Evolutionary conservation across 495 filamentous ascomycete species (phyloP), one percentile per base, ranked within the genome.

Genomic region (Peziza echinospora): DNA sequence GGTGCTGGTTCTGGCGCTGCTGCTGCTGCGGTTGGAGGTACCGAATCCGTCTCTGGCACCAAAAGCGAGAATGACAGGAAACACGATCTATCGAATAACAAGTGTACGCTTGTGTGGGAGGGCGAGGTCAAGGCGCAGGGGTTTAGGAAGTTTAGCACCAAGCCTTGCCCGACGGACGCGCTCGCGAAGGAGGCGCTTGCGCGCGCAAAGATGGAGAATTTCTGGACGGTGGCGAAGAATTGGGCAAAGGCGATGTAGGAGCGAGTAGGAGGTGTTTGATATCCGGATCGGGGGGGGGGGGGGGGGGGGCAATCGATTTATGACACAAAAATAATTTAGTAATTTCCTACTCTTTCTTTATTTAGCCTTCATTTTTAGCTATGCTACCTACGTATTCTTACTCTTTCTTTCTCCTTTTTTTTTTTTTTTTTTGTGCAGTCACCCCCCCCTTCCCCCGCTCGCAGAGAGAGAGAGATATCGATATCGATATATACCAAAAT

Each of bases 141-240:
- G 0, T 99, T 96, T 60, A 76, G 76, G 50, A 84, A 79, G 51
- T 96, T 86, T 80, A 77, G 77, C 6, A 79, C 71, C 37, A 80
- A 80, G 61, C 71, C 84, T 5, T 91, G 82, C 59, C 91, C 93
- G 62, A 85, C 78, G 7, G 89, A 99, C 61, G 73, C 72, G 21
- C 75, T 84, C 55, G 89, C 89, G 6, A 80, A 80, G 63, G 82
- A 93, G 50, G 70, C 76, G 26, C 60, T 99, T 51, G 64, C 73
- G 3, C 72, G 80, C 52, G 70, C 72, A 5, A 94, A 92, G 65
- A 79, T 94, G 75, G 89, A 96, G 60, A 91, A 76, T 54, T 85
- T 96, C 56, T 99, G 89, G 89, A 78, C 77, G n/a, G 65, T 85
- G 59, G 89, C 85, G 2, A 96, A 92, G 73, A 79, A 69, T 49